Percentiles rank a stretch among this genome's conserved stretches.
phyloP scores from a whole-genome alignment of 768 basidiomycete species.

The Ramaria rubella region DNA sequence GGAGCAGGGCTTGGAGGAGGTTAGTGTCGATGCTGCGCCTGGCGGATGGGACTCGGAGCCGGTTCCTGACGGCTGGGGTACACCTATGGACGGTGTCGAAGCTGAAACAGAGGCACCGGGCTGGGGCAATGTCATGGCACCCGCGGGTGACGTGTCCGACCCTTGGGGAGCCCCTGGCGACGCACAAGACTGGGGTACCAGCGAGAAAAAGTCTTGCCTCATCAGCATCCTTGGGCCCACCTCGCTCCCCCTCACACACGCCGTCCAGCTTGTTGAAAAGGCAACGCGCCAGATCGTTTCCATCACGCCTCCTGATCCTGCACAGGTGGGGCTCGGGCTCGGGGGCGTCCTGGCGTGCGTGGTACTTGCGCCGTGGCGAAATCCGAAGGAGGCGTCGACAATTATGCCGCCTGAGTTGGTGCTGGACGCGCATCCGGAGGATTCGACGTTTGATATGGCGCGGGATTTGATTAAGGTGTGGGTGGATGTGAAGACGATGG shows the following conservation, averaged over 20 bases:
- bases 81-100: constrained; percentile 12
- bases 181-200: constrained; percentile 8
- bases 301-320: constrained; percentile 30
- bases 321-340: constrained; percentile 26
- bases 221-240: constrained; percentile 48
- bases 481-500: constrained; percentile 39
- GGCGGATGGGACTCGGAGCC: constrained; percentile 19
- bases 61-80: constrained; percentile 11
- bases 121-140: constrained; percentile 6
- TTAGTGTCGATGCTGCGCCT: constrained; percentile 15
- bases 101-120: constrained; percentile 6
- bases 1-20: constrained; percentile 6
- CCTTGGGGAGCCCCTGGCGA: constrained; percentile 10
- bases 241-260: constrained; percentile 53
- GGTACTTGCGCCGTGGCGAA: constrained; percentile 49
- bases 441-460: constrained; percentile 17
- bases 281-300: constrained; percentile 53
- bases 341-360: constrained; percentile 41
- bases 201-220: constrained; percentile 21
- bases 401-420: constrained; percentile 30
- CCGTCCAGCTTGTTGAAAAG: constrained; percentile 57
- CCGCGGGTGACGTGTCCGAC: neutral
- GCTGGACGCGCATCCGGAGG: constrained; percentile 32
- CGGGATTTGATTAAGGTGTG: constrained; percentile 56
- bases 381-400: constrained; percentile 29